These are phyloP conservation scores for Capsicum rhomboideum DNA, from an alignment of 257 asterid genomes.

Conservation along the genomic window DNA sequence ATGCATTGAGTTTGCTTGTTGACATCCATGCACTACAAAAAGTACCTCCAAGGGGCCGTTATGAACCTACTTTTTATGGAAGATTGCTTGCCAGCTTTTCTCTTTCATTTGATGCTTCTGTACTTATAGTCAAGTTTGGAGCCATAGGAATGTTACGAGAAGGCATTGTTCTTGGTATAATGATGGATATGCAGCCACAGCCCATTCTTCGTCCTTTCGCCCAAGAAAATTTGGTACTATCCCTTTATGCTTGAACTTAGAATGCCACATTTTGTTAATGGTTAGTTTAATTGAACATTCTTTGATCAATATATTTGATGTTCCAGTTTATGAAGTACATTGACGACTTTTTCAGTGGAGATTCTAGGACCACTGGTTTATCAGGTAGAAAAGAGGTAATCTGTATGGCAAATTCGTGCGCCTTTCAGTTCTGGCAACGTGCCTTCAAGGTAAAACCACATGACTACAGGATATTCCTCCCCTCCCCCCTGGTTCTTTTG, in stretches of 20 bases:
- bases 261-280: background rate
- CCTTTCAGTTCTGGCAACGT: conserved; percentile 86
- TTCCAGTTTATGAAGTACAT: conserved; percentile 47
- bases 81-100: conserved; percentile 69
- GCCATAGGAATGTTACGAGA: conserved; percentile 77
- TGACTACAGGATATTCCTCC: background rate
- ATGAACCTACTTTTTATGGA: conserved; percentile 86
- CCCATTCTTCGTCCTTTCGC: conserved; percentile 90
- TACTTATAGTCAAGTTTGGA: conserved; percentile 82
- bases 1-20: conserved; percentile 68
- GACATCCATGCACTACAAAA: conserved; percentile 56
- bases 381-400: conserved; percentile 62
- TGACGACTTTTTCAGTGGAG: conserved; percentile 42
- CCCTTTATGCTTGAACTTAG: background rate
- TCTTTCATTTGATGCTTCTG: conserved; percentile 79
- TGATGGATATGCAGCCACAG: conserved; percentile 82
- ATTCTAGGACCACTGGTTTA: conserved; percentile 36
- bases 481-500: background rate
- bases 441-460: conserved; percentile 54
- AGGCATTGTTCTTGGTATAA: conserved; percentile 84
- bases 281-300: background rate
- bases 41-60: conserved; percentile 52
- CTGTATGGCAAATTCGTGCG: conserved; percentile 60
- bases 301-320: conserved; percentile 1
- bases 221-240: conserved; percentile 55